Evolutionary conservation across 1,284 basidiomycete genomes (phyloP), one percentile per base, ranked within the genome.

Genomic region (Tilletia caries): DNA sequence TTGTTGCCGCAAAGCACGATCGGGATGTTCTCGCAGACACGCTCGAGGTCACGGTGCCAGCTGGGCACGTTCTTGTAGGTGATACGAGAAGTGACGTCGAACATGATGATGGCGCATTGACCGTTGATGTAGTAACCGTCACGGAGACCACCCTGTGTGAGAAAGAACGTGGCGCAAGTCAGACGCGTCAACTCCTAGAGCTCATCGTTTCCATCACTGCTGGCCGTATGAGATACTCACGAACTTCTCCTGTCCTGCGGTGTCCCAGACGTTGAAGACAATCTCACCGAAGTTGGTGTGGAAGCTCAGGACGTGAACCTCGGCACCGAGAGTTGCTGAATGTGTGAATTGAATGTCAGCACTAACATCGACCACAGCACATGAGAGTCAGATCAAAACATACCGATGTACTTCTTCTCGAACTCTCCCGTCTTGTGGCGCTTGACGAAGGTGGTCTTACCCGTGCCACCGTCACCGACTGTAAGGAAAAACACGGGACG

Each of bases 41-140:
- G 93, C 87, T 98, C 96, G 79, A 98, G 90, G 85, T 98, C 95
- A 84, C 96, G 91, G 88, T 98, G 94, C 96, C 96, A 99, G 89
- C 98, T 99, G 81, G 96, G 96, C 52, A 99, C 96, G 86, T 98
- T 98, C 89, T 98, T 98, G 89, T 98, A 99, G 69, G 96, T 99
- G 89, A 98, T 99, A 82, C 96, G 91, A 69, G 95, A 95, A 71
- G 96, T 98, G 74, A 99, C 96, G 84, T 98, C 96, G 86, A 99
- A 99, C 96, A 99, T 98, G 90, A 98, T 98, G 88, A 98, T 98
- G 84, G 96, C 96, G 83, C 95, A 98, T 86, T 98, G 95, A 79
- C 96, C 96, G 72, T 75, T 78, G 70, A 80, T 79, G 77, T 79
- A 82, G 79, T 80, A 81, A 25, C 80, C 81, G 62, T 82, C 80